A percentile compares a stretch with the other conserved stretches of the same genome.
Evolutionary conservation across 106 monocot genomes (phyloP).

Genomic region (Dendrobium nobile): DNA sequence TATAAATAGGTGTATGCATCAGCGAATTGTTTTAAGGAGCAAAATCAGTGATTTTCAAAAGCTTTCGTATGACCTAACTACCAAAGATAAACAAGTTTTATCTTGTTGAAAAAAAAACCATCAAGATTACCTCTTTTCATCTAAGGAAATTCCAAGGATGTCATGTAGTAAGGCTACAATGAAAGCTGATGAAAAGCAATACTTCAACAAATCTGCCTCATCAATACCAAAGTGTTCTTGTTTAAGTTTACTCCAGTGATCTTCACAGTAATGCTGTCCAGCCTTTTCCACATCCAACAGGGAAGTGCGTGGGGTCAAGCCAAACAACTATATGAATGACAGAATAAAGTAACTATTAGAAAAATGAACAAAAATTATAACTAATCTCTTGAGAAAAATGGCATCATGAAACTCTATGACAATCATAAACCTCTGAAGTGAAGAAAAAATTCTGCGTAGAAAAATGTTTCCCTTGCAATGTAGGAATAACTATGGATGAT

Average conservation of each 20-base stretch:
- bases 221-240: conserved; percentile 12
- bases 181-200: conserved; percentile 19
- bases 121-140: conserved; percentile 13
- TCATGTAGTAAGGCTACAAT: conserved; percentile 15
- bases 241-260: conserved; percentile 15
- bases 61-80: too few relatives aligned
- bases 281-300: conserved; percentile 12
- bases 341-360: not conserved
- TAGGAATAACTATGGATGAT: not conserved
- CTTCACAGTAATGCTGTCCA: conserved; percentile 15
- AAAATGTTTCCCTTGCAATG: not conserved
- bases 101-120: too few relatives aligned
- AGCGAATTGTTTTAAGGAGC: not conserved
- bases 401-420: not conserved
- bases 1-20: not conserved
- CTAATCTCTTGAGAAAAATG: not conserved
- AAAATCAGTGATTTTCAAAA: too few relatives aligned
- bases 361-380: not conserved
- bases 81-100: too few relatives aligned
- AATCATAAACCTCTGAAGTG: conserved; percentile 15
- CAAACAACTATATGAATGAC: conserved; percentile 9
- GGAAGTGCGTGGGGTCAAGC: conserved; percentile 5
- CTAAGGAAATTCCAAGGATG: conserved; percentile 21
- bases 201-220: conserved; percentile 15
- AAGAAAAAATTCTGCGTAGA: conserved; percentile 10